Conservation (phyloP, 2,329 filamentous ascomycete genomes). For the Botrytis aclada region DNA sequence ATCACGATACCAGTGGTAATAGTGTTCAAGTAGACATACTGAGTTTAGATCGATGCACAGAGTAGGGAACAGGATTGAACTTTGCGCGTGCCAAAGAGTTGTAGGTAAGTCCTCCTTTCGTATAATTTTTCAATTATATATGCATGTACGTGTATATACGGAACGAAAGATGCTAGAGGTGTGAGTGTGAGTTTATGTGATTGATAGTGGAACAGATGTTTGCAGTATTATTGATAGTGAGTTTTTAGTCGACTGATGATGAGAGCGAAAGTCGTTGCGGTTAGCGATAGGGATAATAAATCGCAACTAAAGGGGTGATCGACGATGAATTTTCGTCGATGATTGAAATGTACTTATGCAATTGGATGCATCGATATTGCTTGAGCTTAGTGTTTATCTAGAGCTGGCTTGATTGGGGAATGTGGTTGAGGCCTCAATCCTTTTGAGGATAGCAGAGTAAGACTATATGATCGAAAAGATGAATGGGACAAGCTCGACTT, state of each 20-base stretch:
- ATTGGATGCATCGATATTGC: not conserved
- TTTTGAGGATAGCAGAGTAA: not conserved
- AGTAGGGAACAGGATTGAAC: not conserved
- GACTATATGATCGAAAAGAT: not conserved
- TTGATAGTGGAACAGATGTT: not conserved
- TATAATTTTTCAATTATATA: too few species aligned
- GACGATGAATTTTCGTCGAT: not conserved
- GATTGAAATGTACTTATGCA: not conserved
- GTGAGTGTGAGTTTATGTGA: too few species aligned
- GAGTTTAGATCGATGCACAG: rapidly evolving
- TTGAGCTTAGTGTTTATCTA: not conserved
- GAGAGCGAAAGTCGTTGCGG: not conserved
- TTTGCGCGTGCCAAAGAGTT: not conserved
- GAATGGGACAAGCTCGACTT: too few species aligned
- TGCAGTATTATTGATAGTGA: not conserved
- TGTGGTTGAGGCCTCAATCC: not conserved
- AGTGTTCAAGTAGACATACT: rapidly evolving
- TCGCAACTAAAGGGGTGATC: rapidly evolving
- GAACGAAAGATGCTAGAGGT: too few species aligned
- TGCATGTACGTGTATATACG: too few species aligned
- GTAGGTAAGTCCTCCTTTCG: too few species aligned
- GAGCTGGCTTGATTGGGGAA: not conserved
- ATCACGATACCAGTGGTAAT: not conserved
- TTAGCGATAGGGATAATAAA: not conserved
- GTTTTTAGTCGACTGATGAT: rapidly evolving